Percentiles rank a stretch among this genome's conserved stretches.
phyloP scores from a whole-genome alignment of 176 grass and related monocot species.

The Carex pumila region DNA sequence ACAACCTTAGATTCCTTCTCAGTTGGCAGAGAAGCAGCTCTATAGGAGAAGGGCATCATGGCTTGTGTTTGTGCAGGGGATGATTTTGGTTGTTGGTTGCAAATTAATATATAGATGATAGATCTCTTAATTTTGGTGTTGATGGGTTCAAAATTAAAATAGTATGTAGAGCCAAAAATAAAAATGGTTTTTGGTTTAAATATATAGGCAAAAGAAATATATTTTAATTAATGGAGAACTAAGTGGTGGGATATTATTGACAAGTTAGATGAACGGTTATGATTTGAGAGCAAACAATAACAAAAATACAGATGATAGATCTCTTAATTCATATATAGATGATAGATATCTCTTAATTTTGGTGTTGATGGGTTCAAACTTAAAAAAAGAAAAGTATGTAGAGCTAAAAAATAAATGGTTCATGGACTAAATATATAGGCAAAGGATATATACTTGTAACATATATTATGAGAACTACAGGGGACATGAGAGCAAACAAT shows the following conservation, averaged over 20 bases:
- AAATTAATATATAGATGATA: neutral
- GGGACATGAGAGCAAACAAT: neutral
- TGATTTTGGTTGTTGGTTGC: neutral
- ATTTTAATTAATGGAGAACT: neutral
- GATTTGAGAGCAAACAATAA: neutral
- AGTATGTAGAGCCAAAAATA: neutral
- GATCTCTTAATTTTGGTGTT: neutral
- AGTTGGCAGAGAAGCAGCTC: neutral
- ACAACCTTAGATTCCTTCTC: conserved; percentile 6
- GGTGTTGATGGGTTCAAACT: too few relatives aligned
- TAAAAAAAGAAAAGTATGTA: too few relatives aligned
- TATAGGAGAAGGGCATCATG: neutral
- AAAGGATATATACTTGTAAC: too few relatives aligned
- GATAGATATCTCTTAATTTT: too few relatives aligned
- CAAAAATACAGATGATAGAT: too few relatives aligned
- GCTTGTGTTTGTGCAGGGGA: neutral
- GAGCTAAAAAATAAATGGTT: too few relatives aligned
- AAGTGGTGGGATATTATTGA: neutral
- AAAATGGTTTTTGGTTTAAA: neutral
- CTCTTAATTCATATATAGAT: too few relatives aligned
- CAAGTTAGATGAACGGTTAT: neutral
- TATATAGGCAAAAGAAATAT: neutral
- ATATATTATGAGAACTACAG: neutral
- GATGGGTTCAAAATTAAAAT: neutral
- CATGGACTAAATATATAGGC: too few relatives aligned